Evolutionary conservation across 164 flowering plant genomes (phyloP), one percentile per base, ranked within the genome.

Genomic region (Saururus chinensis): DNA sequence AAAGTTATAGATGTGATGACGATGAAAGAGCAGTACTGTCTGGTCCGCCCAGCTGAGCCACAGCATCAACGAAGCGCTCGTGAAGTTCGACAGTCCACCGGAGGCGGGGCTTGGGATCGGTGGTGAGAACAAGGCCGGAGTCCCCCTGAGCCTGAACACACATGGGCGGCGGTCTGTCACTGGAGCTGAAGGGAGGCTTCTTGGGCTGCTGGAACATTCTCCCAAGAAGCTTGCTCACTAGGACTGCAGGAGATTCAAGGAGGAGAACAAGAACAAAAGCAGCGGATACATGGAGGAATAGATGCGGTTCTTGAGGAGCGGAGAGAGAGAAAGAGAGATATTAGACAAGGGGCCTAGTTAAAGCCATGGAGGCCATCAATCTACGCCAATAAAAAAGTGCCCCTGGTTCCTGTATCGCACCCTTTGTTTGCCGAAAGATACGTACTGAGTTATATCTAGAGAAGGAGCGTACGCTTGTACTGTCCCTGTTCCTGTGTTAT

Each of bases 31-130:
- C 48, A 49, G 51, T 77, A 93, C 98, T 93, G 21, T 93, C 98
- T 4, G 98, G 97, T 53, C 98, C 98, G 41, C 98, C 98, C 0
- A 93, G 92, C 79, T 93, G 98, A 26, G 96, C 76, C n/a, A 93
- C 98, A 11, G 98, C 98, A 53, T 93, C 98, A 13, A 93, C 98
- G 30, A 93, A 93, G 62, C 97, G 95, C 55, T 90, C 97, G 57
- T 93, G 98, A 51, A 93, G 98, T 74, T 93, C 98, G 54, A 81
- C 95, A 1, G 98, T 93, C 98, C 98, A 93, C 0, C 98, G 88
- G 48, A 93, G 92, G 26, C 98, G 92, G 10, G 98, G 98, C 74
- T 93, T 93, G 7, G 98, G 98, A 82, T 93, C 98, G 0, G 98
- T 93, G 68, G 98, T 93, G 81, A 93, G 95, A 69, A 93, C 97